A percentile compares a stretch with the other conserved stretches of the same genome.
These are phyloP conservation scores for Lactuca sativa DNA, from an alignment of 129 eudicot species.

Conservation along the genomic window DNA sequence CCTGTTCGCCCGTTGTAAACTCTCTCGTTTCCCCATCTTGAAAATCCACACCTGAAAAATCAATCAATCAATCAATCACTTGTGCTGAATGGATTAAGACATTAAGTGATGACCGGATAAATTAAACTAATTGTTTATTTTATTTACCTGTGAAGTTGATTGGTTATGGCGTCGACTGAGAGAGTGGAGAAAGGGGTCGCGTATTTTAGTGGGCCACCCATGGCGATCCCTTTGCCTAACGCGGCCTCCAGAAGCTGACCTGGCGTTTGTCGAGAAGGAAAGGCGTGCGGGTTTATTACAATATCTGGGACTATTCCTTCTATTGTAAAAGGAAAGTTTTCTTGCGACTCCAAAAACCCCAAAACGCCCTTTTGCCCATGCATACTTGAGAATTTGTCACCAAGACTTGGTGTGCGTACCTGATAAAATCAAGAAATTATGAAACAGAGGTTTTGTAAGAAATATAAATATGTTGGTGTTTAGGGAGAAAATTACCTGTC, in stretches of 20 bases:
- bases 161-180: constrained; percentile 65
- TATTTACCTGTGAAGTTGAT: constrained; percentile 81
- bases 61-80: not conserved
- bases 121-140: too few species aligned
- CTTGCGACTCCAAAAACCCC: constrained; percentile 81
- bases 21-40: constrained; percentile 85
- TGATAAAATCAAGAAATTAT: constrained; percentile 20
- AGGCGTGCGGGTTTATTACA: constrained; percentile 87
- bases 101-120: not conserved
- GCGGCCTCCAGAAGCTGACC: constrained; percentile 94
- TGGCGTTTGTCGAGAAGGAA: constrained; percentile 90
- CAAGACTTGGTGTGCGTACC: constrained; percentile 91
- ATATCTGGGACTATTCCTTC: constrained; percentile 89
- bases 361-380: constrained; percentile 97
- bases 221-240: constrained; percentile 85
- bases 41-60: constrained; percentile 68
- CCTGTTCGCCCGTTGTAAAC: constrained; percentile 88
- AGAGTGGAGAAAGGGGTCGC: constrained; percentile 90
- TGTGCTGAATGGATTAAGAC: too few species aligned
- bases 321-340: constrained; percentile 75
- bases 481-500: constrained; percentile 57
- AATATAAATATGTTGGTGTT: too few species aligned
- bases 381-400: constrained; percentile 95
- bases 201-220: constrained; percentile 68
- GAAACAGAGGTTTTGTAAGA: not conserved